These are phyloP conservation scores for Fusarium pseudonygamai DNA, from an alignment of 2,329 filamentous ascomycete genomes.

Conservation along the genomic window DNA sequence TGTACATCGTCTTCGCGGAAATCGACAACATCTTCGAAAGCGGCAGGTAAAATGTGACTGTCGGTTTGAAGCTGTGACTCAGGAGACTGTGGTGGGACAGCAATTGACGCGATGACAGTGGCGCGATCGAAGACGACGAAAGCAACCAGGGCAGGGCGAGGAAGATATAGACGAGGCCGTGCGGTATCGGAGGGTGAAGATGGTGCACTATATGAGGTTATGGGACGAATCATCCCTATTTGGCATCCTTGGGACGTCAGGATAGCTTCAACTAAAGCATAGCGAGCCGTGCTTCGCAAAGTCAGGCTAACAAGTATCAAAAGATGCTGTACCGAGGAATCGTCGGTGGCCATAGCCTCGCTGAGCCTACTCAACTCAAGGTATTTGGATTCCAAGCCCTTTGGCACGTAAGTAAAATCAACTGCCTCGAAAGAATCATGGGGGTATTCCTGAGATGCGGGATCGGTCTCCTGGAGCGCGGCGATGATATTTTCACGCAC, in stretches of 20 bases:
- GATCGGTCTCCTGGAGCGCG: slow-evolving; percentile 67
- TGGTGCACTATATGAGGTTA: slow-evolving; percentile 71
- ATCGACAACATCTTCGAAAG: slow-evolving; percentile 88
- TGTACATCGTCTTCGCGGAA: slow-evolving; percentile 73
- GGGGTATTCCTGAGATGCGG: slow-evolving; percentile 58
- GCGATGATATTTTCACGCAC: slow-evolving; percentile 70
- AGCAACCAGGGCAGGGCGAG: slow-evolving; percentile 80
- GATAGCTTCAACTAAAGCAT: slow-evolving; percentile 78
- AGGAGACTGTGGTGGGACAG: slow-evolving; percentile 72
- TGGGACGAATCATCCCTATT: slow-evolving; percentile 73
- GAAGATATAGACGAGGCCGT: slow-evolving; percentile 77
- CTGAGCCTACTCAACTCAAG: slow-evolving; percentile 61
- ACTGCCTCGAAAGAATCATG: slow-evolving; percentile 75
- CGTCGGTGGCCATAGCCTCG: slow-evolving; percentile 59
- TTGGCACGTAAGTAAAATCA: slow-evolving; percentile 79
- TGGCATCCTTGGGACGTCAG: slow-evolving; percentile 63
- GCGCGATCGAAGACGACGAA: slow-evolving; percentile 84
- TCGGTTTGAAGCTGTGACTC: slow-evolving; percentile 79
- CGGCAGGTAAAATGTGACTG: slow-evolving; percentile 68
- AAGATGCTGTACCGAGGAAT: slow-evolving; percentile 65
- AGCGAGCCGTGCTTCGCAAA: slow-evolving; percentile 64
- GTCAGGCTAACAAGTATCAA: slow-evolving; percentile 69
- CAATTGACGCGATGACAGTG: slow-evolving; percentile 79
- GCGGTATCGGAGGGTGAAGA: slow-evolving; percentile 51
- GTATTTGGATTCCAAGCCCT: slow-evolving; percentile 61